phyloP scores from a whole-genome alignment of 306 rosid genomes.

The Cucurbita pepo region DNA sequence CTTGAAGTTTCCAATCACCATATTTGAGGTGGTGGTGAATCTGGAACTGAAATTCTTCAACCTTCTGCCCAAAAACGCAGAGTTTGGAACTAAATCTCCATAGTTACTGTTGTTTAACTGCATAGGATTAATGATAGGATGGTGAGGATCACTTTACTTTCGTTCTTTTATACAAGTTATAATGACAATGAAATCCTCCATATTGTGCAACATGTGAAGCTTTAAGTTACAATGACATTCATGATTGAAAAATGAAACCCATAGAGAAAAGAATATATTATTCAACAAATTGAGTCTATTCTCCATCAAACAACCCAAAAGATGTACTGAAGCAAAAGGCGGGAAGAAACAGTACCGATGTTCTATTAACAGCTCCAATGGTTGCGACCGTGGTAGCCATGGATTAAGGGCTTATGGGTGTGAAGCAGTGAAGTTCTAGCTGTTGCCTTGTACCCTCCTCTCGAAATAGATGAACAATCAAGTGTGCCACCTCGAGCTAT shows the following conservation, averaged over 20 bases:
- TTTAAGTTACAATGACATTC: not conserved
- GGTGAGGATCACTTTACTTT: not conserved
- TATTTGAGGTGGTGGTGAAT: slow-evolving; percentile 10
- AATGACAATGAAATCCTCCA: not conserved
- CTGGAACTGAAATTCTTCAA: slow-evolving; percentile 23
- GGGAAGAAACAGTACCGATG: slow-evolving; percentile 30
- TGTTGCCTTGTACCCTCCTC: not conserved
- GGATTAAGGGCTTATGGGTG: not conserved
- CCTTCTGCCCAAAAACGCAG: slow-evolving; percentile 33
- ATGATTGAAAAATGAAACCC: not conserved
- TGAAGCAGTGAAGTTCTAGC: slow-evolving; percentile 1
- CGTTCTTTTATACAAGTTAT: not conserved
- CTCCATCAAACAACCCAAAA: not conserved
- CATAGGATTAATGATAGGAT: not conserved
- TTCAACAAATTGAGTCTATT: not conserved
- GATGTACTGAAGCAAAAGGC: not conserved
- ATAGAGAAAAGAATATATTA: not conserved
- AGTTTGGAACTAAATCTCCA: slow-evolving; percentile 14
- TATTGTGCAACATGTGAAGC: not conserved
- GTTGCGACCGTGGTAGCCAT: slow-evolving; percentile 56
- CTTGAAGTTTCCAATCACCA: slow-evolving; percentile 24
- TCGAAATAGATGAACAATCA: not conserved
- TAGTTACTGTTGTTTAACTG: slow-evolving; percentile 40
- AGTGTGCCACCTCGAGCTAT: not conserved
- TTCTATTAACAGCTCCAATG: slow-evolving; percentile 30